phyloP scores from a whole-genome alignment of 2,329 filamentous ascomycete species.

The Waltergamsia citrina region DNA sequence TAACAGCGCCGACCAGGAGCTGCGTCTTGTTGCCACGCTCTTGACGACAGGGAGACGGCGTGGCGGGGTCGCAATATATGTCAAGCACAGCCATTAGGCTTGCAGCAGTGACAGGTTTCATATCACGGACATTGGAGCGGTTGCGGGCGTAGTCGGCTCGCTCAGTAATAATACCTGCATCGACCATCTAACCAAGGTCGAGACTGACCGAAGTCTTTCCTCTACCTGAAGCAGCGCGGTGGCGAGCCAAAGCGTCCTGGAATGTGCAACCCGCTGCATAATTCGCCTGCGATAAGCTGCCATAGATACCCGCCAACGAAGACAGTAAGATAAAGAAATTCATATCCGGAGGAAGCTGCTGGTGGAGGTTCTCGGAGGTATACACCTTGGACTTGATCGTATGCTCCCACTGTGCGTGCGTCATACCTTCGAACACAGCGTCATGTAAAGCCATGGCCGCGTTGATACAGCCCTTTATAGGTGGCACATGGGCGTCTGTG shows the following conservation, averaged over 20 bases:
- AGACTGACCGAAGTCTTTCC: constrained; percentile 4
- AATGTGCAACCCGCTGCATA: constrained; percentile 31
- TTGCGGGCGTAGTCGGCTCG: constrained; percentile 3
- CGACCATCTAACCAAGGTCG: constrained; percentile 11
- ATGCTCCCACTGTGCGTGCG: constrained; percentile 11
- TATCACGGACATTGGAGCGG: background rate
- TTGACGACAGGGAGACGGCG: no score
- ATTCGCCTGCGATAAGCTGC: constrained; percentile 23
- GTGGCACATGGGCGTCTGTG: constrained; percentile 14
- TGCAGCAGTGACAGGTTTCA: background rate
- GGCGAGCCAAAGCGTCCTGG: constrained; percentile 11
- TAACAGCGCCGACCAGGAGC: no score
- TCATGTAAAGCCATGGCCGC: constrained; percentile 25
- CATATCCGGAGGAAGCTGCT: constrained; percentile 14
- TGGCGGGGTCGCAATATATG: constrained; percentile 2
- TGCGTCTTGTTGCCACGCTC: no score
- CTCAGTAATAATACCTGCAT: constrained; percentile 13
- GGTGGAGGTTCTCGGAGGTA: constrained; percentile 15
- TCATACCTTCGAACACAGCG: constrained; percentile 13
- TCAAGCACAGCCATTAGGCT: background rate
- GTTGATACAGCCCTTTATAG: constrained; percentile 27
- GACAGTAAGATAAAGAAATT: constrained; percentile 22
- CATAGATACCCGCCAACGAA: constrained; percentile 13
- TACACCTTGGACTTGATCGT: constrained; percentile 20
- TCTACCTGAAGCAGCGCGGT: background rate